Evolutionary conservation across 176 grass and related monocot genomes (phyloP).

Genomic region (Triticum turgidum): DNA sequence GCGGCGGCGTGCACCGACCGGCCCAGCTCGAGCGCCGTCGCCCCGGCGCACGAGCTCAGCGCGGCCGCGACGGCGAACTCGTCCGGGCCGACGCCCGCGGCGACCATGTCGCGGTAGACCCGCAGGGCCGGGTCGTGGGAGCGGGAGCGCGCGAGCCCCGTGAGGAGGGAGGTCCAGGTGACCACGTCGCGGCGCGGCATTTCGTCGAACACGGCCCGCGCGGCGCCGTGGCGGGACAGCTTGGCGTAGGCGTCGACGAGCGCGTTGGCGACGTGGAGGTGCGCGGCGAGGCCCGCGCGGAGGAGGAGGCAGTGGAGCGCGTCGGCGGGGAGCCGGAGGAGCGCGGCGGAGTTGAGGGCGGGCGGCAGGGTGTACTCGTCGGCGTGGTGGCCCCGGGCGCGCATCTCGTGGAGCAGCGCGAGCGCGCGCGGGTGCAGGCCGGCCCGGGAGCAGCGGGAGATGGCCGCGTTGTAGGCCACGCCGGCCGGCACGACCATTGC

Average conservation of each 20-base stretch:
- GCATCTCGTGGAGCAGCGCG: conserved; percentile 58
- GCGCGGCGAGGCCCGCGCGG: conserved; percentile 42
- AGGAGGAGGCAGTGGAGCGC: conserved; percentile 46
- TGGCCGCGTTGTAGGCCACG: conserved; percentile 55
- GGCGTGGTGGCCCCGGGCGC: conserved; percentile 30
- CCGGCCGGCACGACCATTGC: conserved; percentile 35
- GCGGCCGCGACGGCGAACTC: conserved; percentile 44
- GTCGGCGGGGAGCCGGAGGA: neutral
- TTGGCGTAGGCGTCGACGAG: conserved; percentile 70
- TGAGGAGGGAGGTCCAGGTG: conserved; percentile 67
- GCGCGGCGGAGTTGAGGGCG: conserved; percentile 54
- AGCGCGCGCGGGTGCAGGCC: conserved; percentile 35
- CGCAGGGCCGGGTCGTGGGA: conserved; percentile 27
- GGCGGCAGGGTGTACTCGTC: conserved; percentile 71
- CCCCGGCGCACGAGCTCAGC: conserved; percentile 49
- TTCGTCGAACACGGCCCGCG: conserved; percentile 50
- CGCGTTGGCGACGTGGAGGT: conserved; percentile 62
- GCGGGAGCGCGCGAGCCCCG: conserved; percentile 43
- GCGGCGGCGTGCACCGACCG: conserved; percentile 42
- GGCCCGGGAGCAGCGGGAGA: conserved; percentile 44
- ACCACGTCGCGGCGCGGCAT: conserved; percentile 60
- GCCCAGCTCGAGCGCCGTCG: conserved; percentile 39
- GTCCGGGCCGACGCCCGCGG: conserved; percentile 26
- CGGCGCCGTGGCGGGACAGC: conserved; percentile 18
- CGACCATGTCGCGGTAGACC: conserved; percentile 46